Base-by-base conservation (phyloP, 805 yeast species). In the Yarrowia porcina region DNA sequence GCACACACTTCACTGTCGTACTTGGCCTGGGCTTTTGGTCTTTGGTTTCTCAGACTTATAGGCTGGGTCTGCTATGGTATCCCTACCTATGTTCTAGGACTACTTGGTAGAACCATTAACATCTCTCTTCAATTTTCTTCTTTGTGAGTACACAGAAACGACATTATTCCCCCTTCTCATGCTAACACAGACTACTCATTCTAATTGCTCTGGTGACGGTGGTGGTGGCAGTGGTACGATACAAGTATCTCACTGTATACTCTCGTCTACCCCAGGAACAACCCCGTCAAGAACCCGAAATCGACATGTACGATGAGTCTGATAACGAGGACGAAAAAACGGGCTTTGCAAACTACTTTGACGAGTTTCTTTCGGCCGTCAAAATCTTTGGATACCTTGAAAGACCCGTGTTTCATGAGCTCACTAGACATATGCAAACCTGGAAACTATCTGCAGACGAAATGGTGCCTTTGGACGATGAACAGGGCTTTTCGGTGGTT, bases 311-410 rank as follows among this genome's bases (percentile, higher is more conserved):
- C 73, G 66, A 80, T 61, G 77, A 79, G 67, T 47, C 70, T 20
- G 66, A 64, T 15, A 73, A 72, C 21, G 75, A 71, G 44, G 76
- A 75, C 44, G 69, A 74, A 27, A 77, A 82, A 49, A 73, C 81
- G 8, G 76, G 81, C 6, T 74, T 82, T 47, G 75, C 87, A 1
- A 86, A 89, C 50, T 92, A 90, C 70, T 76, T 93, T 60, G 97
- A 93, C 72, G 96, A 92, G 63, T 93, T 93, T 69, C 75, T 93
- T 49, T 83, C 89, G 57, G 98, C 97, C 2, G 89, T 94, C 66
- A 91, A 90, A 74, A 88, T 94, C 7, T 94, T 93, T 76, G 98
- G 98, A 1, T 93, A 93, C 73, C 78, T 93, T 54, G 98, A 93
- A 67, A 82, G 87, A 65, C 88, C 89, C 1, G 97, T 93, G 1